Conservation (phyloP, 1,139 yeast genomes). For the Debaryomyces udenii region DNA sequence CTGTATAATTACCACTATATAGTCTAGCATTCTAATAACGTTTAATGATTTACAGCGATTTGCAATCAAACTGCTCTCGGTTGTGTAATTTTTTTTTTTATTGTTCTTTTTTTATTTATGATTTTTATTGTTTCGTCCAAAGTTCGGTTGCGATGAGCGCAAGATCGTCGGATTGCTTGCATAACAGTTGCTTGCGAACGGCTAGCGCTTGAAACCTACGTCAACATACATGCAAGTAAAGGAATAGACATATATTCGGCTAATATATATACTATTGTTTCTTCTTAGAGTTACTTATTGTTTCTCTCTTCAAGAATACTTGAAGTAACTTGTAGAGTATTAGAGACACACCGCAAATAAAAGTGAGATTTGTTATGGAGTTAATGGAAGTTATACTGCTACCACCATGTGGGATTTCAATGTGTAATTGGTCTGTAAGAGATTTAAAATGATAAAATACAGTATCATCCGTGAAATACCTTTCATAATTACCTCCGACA, state of each 20-base stretch:
- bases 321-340: slow-evolving; percentile 4
- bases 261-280: no score
- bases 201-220: background rate
- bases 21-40: background rate
- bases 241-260: no score
- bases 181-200: background rate
- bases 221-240: background rate
- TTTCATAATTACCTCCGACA: slow-evolving; percentile 41
- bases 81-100: background rate
- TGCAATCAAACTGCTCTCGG: slow-evolving; percentile 1
- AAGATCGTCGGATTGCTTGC: no score
- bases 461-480: slow-evolving; percentile 44
- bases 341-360: background rate
- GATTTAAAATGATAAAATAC: slow-evolving; percentile 39
- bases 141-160: no score
- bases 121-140: no score
- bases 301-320: background rate
- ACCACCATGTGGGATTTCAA: slow-evolving; percentile 22
- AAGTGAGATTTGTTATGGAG: background rate
- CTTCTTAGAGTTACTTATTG: no score
- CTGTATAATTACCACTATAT: background rate
- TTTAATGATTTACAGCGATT: no score
- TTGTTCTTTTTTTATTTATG: no score
- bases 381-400: background rate
- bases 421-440: slow-evolving; percentile 11